phyloP scores from a whole-genome alignment of 1,284 basidiomycete species.

The Psilocybe mexicana region DNA sequence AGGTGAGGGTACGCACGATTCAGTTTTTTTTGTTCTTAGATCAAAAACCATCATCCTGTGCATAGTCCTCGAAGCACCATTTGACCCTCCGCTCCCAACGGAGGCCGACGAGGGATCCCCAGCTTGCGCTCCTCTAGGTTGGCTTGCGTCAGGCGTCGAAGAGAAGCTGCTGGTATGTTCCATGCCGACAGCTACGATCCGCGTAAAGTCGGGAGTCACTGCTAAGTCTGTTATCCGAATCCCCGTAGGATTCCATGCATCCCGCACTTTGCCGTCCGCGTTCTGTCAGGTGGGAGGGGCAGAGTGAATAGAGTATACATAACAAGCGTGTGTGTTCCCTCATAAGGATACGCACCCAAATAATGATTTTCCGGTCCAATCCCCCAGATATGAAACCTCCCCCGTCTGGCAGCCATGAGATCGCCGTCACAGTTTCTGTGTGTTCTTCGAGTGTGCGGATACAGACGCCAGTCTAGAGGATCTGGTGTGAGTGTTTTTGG shows the following conservation, averaged over 20 bases:
- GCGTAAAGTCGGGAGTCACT: constrained; percentile 82
- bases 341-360: constrained; percentile 68
- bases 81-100: constrained; percentile 36
- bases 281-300: constrained; percentile 48
- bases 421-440: constrained; percentile 81
- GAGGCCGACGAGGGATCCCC: constrained; percentile 39
- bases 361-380: constrained; percentile 84
- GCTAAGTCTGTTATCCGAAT: constrained; percentile 88
- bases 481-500: constrained; percentile 16
- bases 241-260: constrained; percentile 73
- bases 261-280: constrained; percentile 67
- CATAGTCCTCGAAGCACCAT: constrained; percentile 39
- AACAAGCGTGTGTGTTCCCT: constrained; percentile 14
- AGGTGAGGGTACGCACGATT: constrained; percentile 52
- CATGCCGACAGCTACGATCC: constrained; percentile 84
- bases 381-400: constrained; percentile 90
- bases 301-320: constrained; percentile 17
- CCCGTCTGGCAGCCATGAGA: constrained; percentile 88
- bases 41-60: constrained; percentile 79
- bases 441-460: constrained; percentile 71
- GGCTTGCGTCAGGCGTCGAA: constrained; percentile 33
- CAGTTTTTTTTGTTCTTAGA: constrained; percentile 60
- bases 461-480: constrained; percentile 65
- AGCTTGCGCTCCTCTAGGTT: constrained; percentile 29
- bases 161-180: constrained; percentile 38